These are phyloP conservation scores for Aspergillus costaricaensis DNA, from an alignment of 2,329 filamentous ascomycete species.

Conservation along the genomic window DNA sequence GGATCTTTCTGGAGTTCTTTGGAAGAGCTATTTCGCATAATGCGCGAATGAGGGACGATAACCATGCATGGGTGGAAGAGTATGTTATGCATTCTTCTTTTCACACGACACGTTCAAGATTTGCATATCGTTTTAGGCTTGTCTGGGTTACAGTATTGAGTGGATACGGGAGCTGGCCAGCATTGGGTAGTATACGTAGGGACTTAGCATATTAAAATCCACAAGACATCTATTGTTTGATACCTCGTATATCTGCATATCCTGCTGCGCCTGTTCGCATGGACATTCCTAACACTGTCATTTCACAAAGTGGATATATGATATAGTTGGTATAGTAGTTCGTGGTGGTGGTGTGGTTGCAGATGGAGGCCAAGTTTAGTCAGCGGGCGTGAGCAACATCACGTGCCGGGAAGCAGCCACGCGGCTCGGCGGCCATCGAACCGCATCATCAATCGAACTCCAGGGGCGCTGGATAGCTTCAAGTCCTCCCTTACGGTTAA, in stretches of 20 bases:
- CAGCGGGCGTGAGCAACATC: slow-evolving; percentile 1
- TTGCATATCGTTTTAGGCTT: background rate
- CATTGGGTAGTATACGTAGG: background rate
- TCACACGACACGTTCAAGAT: background rate
- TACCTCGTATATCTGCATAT: background rate
- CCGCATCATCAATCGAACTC: slow-evolving; percentile 9
- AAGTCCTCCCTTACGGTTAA: slow-evolving; percentile 19
- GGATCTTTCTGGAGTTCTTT: slow-evolving; percentile 91
- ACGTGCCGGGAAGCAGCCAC: slow-evolving; percentile 25
- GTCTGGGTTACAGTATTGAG: background rate
- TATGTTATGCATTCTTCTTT: background rate
- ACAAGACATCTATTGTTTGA: background rate
- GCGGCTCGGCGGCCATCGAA: slow-evolving; percentile 18
- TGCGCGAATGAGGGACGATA: background rate
- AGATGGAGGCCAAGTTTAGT: background rate
- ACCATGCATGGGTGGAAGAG: background rate
- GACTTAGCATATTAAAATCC: background rate
- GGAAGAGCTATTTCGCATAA: slow-evolving; percentile 99
- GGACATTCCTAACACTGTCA: background rate
- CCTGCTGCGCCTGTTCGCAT: background rate
- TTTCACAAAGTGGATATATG: too few relatives aligned
- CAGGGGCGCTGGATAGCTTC: slow-evolving; percentile 3
- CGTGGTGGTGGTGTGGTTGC: too few relatives aligned
- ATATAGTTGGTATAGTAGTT: too few relatives aligned
- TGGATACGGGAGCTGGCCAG: background rate